Conservation (phyloP, 2,329 filamentous ascomycete genomes). For the Alternaria angustiovoidea region DNA sequence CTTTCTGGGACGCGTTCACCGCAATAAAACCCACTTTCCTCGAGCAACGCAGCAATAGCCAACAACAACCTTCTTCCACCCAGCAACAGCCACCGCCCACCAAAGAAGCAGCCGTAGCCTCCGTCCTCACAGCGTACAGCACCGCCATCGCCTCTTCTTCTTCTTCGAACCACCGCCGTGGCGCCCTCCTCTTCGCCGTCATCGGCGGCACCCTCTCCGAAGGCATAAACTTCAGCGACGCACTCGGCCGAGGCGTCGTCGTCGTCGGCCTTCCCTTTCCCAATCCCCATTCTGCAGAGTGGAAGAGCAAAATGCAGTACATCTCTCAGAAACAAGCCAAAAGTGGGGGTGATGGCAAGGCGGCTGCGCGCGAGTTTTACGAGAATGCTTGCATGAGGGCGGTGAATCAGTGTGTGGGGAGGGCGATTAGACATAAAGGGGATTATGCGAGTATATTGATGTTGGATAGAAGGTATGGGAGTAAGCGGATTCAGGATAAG, state of each 20-base stretch:
- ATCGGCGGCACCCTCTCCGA: slow-evolving; percentile 95
- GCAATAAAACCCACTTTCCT: slow-evolving; percentile 63
- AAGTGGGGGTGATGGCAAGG: slow-evolving; percentile 48
- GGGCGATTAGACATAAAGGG: slow-evolving; percentile 84
- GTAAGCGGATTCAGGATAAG: slow-evolving; percentile 76
- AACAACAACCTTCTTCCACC: slow-evolving; percentile 36
- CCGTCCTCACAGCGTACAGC: slow-evolving; percentile 77
- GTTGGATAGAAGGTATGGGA: slow-evolving; percentile 81
- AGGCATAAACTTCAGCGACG: slow-evolving; percentile 97
- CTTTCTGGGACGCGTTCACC: slow-evolving; percentile 65
- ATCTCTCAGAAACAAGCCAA: slow-evolving; percentile 69
- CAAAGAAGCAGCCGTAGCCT: slow-evolving; percentile 65
- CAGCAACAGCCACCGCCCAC: slow-evolving; percentile 56
- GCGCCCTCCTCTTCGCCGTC: slow-evolving; percentile 86
- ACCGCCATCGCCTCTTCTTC: slow-evolving; percentile 63
- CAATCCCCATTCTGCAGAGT: slow-evolving; percentile 87
- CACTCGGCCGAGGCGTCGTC: slow-evolving; percentile 84
- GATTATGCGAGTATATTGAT: slow-evolving; percentile 94
- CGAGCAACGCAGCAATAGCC: slow-evolving; percentile 54
- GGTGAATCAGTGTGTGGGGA: slow-evolving; percentile 94
- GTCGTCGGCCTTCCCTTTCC: slow-evolving; percentile 95
- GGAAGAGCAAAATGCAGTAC: slow-evolving; percentile 91
- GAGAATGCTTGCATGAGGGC: slow-evolving; percentile 96
- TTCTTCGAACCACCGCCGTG: slow-evolving; percentile 59
- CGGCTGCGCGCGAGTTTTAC: slow-evolving; percentile 78